These are phyloP conservation scores for Colletotrichum magnum DNA, from an alignment of 2,329 filamentous ascomycete species.

Conservation along the genomic window DNA sequence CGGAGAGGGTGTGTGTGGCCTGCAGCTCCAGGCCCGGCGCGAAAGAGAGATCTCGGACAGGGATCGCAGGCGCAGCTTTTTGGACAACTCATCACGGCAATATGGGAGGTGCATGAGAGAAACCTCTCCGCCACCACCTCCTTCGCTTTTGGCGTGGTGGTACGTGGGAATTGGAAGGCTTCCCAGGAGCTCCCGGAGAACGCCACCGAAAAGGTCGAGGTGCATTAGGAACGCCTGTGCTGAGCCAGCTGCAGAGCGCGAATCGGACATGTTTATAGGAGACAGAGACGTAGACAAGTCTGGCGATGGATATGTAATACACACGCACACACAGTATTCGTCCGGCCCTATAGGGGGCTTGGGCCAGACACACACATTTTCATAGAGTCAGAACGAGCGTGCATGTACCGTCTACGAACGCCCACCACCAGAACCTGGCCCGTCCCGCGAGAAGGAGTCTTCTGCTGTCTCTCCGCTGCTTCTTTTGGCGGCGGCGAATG, in stretches of 20 bases:
- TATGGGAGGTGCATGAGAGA: constrained; percentile 27
- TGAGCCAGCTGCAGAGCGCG: constrained; percentile 28
- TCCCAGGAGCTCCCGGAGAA: constrained; percentile 9
- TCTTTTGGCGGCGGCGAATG: constrained; percentile 28
- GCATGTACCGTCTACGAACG: constrained; percentile 11
- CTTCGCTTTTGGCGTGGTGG: neutral
- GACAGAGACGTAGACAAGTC: neutral
- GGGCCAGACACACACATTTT: neutral
- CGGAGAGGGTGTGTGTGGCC: neutral
- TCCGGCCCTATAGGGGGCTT: neutral
- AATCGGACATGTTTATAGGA: constrained; percentile 20
- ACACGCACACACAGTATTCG: constrained; percentile 27
- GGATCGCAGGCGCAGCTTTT: constrained; percentile 31
- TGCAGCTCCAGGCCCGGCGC: constrained; percentile 26
- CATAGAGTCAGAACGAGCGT: neutral
- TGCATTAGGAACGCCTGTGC: constrained; percentile 27
- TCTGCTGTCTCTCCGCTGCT: constrained; percentile 9
- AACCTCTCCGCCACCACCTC: neutral
- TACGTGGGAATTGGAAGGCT: constrained; percentile 1
- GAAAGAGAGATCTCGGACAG: constrained; percentile 30
- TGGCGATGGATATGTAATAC: constrained; percentile 27
- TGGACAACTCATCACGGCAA: constrained; percentile 40
- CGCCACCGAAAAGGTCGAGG: constrained; percentile 29
- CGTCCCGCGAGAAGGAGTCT: neutral
- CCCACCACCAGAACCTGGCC: constrained; percentile 7